Conservation (phyloP, 2,329 filamentous ascomycete genomes). For the Ilyonectria destructans region DNA sequence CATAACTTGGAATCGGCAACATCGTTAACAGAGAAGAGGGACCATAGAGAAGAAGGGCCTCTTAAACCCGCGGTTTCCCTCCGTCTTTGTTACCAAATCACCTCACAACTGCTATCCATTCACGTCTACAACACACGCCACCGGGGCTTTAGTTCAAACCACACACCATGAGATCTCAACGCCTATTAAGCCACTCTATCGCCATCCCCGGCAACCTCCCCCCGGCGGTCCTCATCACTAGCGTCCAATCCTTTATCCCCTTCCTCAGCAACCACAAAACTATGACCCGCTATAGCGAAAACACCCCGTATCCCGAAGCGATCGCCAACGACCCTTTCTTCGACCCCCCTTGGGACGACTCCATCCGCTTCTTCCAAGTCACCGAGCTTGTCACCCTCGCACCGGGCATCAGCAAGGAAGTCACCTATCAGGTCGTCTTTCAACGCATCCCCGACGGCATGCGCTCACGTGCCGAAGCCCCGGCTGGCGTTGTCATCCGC, state of each 20-base stretch:
- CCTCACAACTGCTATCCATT: not conserved
- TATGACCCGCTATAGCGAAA: constrained; percentile 55
- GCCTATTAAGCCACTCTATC: constrained; percentile 57
- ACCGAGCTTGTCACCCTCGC: constrained; percentile 56
- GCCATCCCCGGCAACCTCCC: constrained; percentile 60
- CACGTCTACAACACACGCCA: constrained; percentile 4
- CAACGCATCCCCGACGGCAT: constrained; percentile 60
- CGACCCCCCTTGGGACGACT: constrained; percentile 55
- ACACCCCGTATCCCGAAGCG: constrained; percentile 52
- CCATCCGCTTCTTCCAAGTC: constrained; percentile 55
- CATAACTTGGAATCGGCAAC: not conserved
- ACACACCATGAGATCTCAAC: constrained; percentile 51
- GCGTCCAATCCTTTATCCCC: constrained; percentile 59
- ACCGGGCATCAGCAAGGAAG: constrained; percentile 59
- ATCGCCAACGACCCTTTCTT: constrained; percentile 62
- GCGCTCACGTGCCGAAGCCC: constrained; percentile 61
- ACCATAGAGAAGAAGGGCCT: not conserved
- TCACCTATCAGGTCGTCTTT: constrained; percentile 62
- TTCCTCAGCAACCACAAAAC: constrained; percentile 61
- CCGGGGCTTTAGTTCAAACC: constrained; percentile 8
- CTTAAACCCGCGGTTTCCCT: not conserved
- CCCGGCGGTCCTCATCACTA: constrained; percentile 56
- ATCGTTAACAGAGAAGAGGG: not conserved
- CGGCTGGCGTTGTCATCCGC: constrained; percentile 62
- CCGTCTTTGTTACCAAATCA: constrained; percentile 3